phyloP scores from a whole-genome alignment of 1,284 basidiomycete genomes.

The Serendipita sp. region DNA sequence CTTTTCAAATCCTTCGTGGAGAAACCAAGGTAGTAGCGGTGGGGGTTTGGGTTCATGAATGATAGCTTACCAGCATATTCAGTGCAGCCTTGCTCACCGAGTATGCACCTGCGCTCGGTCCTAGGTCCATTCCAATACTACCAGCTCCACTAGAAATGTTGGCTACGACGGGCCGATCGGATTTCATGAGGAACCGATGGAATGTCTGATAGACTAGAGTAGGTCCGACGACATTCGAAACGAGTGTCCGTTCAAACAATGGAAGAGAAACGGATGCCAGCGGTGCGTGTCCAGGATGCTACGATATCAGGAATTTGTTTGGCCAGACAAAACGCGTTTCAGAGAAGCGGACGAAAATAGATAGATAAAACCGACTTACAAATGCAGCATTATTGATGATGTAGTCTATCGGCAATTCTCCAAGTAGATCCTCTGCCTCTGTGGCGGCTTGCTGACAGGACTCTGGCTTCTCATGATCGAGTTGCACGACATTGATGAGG shows the following conservation, averaged over 20 bases:
- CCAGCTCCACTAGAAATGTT: slow-evolving; percentile 23
- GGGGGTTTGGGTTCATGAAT: background rate
- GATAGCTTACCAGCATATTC: slow-evolving; percentile 16
- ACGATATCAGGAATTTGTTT: background rate
- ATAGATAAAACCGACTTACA: slow-evolving; percentile 15
- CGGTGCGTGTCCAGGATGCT: background rate
- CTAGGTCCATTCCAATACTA: slow-evolving; percentile 20
- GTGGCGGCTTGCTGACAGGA: slow-evolving; percentile 20
- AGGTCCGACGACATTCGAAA: slow-evolving; percentile 23
- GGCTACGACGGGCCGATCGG: slow-evolving; percentile 22
- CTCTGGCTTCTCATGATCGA: slow-evolving; percentile 22
- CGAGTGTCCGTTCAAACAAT: slow-evolving; percentile 8
- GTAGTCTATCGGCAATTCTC: slow-evolving; percentile 22
- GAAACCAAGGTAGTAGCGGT: background rate
- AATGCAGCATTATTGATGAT: slow-evolving; percentile 29
- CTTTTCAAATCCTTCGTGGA: background rate
- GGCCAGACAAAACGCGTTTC: background rate
- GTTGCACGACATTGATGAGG: slow-evolving; percentile 22
- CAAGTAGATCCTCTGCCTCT: slow-evolving; percentile 19
- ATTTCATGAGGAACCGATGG: slow-evolving; percentile 20
- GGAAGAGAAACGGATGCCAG: slow-evolving; percentile 3
- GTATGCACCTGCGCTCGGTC: slow-evolving; percentile 14
- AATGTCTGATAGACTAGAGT: slow-evolving; percentile 22
- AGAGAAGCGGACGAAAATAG: background rate
- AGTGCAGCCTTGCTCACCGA: slow-evolving; percentile 16